These are phyloP conservation scores for Drosera capensis DNA, from an alignment of 148 eudicot species.

Conservation along the genomic window DNA sequence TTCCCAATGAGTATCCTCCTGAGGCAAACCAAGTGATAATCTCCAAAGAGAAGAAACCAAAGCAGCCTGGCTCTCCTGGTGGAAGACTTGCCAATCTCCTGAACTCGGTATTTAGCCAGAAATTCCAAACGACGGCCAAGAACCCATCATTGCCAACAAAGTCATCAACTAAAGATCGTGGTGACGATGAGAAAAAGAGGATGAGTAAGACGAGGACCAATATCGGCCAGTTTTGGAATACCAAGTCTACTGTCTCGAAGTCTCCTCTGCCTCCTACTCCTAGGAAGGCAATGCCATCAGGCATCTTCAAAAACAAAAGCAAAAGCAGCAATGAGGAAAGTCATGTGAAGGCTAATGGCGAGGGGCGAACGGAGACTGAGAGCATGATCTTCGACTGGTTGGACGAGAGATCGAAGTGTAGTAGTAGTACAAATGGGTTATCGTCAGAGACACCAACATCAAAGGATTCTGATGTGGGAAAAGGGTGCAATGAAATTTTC, in stretches of 20 bases:
- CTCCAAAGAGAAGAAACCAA: conserved; percentile 37
- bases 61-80: conserved; percentile 89
- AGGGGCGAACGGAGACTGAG: conserved; percentile 1
- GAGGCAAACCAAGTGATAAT: conserved; percentile 11
- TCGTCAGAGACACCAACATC: conserved; percentile 12
- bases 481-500: conserved; percentile 9
- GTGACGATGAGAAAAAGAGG: conserved; percentile 27
- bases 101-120: conserved; percentile 40
- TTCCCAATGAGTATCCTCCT: too few relatives aligned
- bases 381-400: conserved; percentile 9
- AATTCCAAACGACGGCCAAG: conserved; percentile 41
- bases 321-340: conserved; percentile 4
- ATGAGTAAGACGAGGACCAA: conserved; percentile 63
- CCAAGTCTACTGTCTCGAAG: conserved; percentile 17
- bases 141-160: conserved; percentile 31
- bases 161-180: conserved; percentile 18
- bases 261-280: too few relatives aligned
- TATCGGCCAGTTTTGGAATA: conserved; percentile 38
- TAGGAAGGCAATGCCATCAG: too few relatives aligned
- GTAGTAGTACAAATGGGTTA: conserved; percentile 6
- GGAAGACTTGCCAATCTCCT: conserved; percentile 68
- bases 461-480: conserved; percentile 11
- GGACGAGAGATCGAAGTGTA: conserved; percentile 23
- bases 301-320: too few relatives aligned
- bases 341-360: conserved; percentile 2